Base-by-base conservation (phyloP, 129 eudicot species). In the Silybum marianum region DNA sequence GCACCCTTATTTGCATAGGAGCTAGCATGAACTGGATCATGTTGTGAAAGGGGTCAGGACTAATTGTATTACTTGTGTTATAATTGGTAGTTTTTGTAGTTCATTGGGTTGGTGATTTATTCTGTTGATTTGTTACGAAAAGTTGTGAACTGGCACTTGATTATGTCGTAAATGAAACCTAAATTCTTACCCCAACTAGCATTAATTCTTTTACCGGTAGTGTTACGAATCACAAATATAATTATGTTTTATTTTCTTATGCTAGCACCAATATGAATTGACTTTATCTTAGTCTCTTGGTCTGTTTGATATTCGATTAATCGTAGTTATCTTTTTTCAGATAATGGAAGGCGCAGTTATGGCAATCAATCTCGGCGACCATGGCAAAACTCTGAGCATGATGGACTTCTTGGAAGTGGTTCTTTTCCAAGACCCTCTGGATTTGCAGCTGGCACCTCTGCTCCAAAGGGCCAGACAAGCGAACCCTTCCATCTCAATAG, bases 371-470 rank as follows among this genome's bases (percentile, higher is more conserved):
- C 95, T 79, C 90, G 93, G 46, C 80, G 95, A 51, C 74, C 99
- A 70, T 88, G 97, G 98, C 96, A 91, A 78, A 87, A 72, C 80
- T 69, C 98, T 51, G 97, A 93, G 82, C 99, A 96, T 82, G 99
- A 93, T 85, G 99, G 99, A 78, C 98, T 96, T 87, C 97, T 96
- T 72, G 99, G 99, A 38, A 96, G 99, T 82, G 99, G 99, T 83
- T 93, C 99, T 78, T 96, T 96, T 72, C 95, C 98, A 70, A 91
- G 97, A 81, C 92, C 99, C 39, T 82, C 94, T 65, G 97, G 97
- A 77, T 89, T 76, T 89, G 88, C 91, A 71, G 75, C 92, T 75
- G 99, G 99, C 25, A 68, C 78, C 51, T 76, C 95, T 71, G 93
- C 84, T 83, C 78, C 90, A 71, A 95, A 93, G 87, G 88, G 48